Conservation (phyloP, 148 eudicot species). For the Chenopodium formosanum region DNA sequence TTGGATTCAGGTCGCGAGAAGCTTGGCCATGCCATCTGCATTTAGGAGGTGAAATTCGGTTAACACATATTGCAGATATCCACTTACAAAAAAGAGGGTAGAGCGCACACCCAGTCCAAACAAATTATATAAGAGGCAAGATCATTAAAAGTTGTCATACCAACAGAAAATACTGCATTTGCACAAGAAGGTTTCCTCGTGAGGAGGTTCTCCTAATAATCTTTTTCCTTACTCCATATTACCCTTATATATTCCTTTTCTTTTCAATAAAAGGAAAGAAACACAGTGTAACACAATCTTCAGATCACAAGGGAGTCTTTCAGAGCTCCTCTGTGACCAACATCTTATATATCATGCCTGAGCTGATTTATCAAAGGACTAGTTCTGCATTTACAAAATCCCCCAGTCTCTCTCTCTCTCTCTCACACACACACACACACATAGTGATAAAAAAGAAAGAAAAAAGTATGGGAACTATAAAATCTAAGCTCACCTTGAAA, state of each 20-base stretch:
- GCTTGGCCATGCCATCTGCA: conserved; percentile 98
- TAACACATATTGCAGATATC: not conserved
- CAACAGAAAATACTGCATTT: not conserved
- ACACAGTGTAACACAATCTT: not conserved
- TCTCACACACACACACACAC: too few relatives aligned
- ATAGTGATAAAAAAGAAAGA: not conserved
- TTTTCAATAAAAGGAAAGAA: not conserved
- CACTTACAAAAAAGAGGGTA: not conserved
- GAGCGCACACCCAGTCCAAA: not conserved
- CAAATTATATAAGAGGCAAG: not conserved
- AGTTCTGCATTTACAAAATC: not conserved
- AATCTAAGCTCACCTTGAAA: conserved; percentile 62
- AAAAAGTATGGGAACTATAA: not conserved
- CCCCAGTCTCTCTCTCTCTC: too few relatives aligned
- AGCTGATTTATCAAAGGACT: not conserved
- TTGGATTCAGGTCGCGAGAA: conserved; percentile 61
- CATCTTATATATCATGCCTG: not conserved
- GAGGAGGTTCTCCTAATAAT: too few relatives aligned
- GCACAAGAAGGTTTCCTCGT: too few relatives aligned
- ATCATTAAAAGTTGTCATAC: not conserved
- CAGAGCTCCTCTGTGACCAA: not conserved
- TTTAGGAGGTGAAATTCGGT: not conserved
- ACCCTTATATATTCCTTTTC: too few relatives aligned
- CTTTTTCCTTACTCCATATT: too few relatives aligned
- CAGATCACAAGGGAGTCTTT: not conserved